These are phyloP conservation scores for Fraxinus excelsior DNA, from an alignment of 257 asterid genomes.

Conservation along the genomic window DNA sequence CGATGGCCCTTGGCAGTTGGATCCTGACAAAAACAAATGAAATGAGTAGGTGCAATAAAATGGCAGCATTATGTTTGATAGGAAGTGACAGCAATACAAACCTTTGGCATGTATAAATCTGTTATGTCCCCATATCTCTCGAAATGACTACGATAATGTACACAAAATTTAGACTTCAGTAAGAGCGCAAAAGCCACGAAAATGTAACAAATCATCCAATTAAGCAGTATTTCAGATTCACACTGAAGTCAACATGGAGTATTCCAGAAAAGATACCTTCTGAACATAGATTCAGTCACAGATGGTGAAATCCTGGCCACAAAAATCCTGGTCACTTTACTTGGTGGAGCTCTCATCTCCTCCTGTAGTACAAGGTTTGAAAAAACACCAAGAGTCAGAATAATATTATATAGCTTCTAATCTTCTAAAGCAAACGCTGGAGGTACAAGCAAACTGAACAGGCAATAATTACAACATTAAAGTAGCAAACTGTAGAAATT, in stretches of 20 bases:
- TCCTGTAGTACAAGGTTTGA: slow-evolving; percentile 48
- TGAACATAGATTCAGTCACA: slow-evolving; percentile 80
- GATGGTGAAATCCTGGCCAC: slow-evolving; percentile 90
- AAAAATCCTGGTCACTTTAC: slow-evolving; percentile 90
- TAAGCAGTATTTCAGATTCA: not conserved
- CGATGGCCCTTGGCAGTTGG: slow-evolving; percentile 89
- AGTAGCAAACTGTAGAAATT: not conserved
- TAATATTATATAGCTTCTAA: not conserved
- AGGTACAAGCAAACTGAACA: not conserved
- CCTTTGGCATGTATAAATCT: slow-evolving; percentile 99
- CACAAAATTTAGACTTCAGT: slow-evolving; percentile 23
- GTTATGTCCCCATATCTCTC: slow-evolving; percentile 89
- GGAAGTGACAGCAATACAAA: slow-evolving; percentile 27
- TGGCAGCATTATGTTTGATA: not conserved
- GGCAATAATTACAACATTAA: not conserved
- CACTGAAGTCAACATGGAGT: not conserved
- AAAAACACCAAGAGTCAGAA: not conserved
- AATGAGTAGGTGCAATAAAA: slow-evolving; percentile 7
- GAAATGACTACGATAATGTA: slow-evolving; percentile 57
- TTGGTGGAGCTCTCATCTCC: slow-evolving; percentile 92
- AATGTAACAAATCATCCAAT: not conserved
- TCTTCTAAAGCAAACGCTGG: slow-evolving; percentile 11
- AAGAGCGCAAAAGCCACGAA: not conserved
- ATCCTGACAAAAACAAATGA: slow-evolving; percentile 53
- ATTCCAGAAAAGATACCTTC: slow-evolving; percentile 51